Conservation (phyloP, 352 stramenopile species). For the Globisporangium cederbergense region DNA sequence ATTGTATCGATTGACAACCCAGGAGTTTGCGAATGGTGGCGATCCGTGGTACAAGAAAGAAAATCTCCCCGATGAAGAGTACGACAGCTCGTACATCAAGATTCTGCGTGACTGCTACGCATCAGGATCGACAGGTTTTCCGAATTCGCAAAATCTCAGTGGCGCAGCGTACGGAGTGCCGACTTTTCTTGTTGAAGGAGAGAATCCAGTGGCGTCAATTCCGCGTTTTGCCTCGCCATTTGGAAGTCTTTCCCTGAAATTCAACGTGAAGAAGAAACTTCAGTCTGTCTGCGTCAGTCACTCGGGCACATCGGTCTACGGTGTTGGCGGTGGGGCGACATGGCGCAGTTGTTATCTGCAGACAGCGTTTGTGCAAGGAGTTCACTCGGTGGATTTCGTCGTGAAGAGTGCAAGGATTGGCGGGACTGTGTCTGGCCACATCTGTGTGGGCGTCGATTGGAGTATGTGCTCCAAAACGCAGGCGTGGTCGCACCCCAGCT, state of each 20-base stretch:
- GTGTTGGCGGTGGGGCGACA: conserved; percentile 40
- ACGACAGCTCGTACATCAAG: conserved; percentile 83
- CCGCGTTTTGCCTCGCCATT: conserved; percentile 58
- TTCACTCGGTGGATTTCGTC: conserved; percentile 76
- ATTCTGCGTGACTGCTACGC: conserved; percentile 86
- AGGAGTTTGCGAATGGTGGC: conserved; percentile 84
- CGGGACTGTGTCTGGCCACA: conserved; percentile 59
- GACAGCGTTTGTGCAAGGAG: conserved; percentile 54
- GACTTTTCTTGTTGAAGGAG: conserved; percentile 80
- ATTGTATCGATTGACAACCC: conserved; percentile 82
- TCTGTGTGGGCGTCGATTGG: conserved; percentile 80
- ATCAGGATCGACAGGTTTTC: conserved; percentile 76
- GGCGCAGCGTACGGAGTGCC: conserved; percentile 82
- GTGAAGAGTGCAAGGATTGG: conserved; percentile 69
- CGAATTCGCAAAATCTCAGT: conserved; percentile 84
- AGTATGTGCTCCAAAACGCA: conserved; percentile 14
- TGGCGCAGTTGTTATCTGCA: conserved; percentile 73
- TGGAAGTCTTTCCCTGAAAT: conserved; percentile 51
- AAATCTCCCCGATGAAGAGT: conserved; percentile 83
- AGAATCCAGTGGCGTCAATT: conserved; percentile 61
- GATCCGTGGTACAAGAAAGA: conserved; percentile 90
- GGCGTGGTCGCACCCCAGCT: neutral
- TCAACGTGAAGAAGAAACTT: conserved; percentile 61
- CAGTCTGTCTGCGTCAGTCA: conserved; percentile 67
- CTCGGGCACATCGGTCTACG: conserved; percentile 59